A percentile compares a stretch with the other conserved stretches of the same genome.
phyloP scores from a whole-genome alignment of 2,329 filamentous ascomycete genomes.

The Paecilomyces sp. region DNA sequence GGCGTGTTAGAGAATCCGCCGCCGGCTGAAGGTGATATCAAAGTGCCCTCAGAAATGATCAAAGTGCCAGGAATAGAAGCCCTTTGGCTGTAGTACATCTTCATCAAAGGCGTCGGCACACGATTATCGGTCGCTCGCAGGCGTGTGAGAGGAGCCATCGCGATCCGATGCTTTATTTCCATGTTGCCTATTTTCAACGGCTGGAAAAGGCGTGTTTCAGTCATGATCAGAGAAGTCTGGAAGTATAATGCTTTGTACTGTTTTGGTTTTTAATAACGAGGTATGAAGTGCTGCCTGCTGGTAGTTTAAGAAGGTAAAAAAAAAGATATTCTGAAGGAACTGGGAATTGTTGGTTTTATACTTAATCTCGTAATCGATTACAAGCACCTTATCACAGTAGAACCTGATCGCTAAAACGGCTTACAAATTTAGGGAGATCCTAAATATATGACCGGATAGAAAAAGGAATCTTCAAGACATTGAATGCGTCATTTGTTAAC shows the following conservation, averaged over 20 bases:
- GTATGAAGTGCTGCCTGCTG: not conserved
- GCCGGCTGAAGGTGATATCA: conserved; percentile 37
- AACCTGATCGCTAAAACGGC: no score
- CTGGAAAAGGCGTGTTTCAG: conserved; percentile 6
- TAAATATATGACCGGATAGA: no score
- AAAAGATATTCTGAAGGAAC: no score
- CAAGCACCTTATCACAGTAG: no score
- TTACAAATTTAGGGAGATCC: no score
- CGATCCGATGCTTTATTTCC: conserved; percentile 41
- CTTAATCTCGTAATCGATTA: no score
- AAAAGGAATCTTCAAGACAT: no score
- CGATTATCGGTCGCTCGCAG: conserved; percentile 45
- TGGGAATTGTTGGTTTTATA: no score
- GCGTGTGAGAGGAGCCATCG: conserved; percentile 55
- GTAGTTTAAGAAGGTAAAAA: no score
- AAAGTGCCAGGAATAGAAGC: conserved; percentile 48
- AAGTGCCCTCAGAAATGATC: conserved; percentile 53
- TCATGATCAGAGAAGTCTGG: not conserved
- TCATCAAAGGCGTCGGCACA: conserved; percentile 36
- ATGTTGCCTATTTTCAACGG: conserved; percentile 36
- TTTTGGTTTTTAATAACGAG: no score
- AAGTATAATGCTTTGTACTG: not conserved
- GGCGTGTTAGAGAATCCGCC: conserved; percentile 48
- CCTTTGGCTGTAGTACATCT: conserved; percentile 50
- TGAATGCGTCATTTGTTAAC: no score